Percentiles rank a stretch among this genome's conserved stretches.
phyloP scores from a whole-genome alignment of 2,329 filamentous ascomycete species.

The Chalaropsis ovoidea region DNA sequence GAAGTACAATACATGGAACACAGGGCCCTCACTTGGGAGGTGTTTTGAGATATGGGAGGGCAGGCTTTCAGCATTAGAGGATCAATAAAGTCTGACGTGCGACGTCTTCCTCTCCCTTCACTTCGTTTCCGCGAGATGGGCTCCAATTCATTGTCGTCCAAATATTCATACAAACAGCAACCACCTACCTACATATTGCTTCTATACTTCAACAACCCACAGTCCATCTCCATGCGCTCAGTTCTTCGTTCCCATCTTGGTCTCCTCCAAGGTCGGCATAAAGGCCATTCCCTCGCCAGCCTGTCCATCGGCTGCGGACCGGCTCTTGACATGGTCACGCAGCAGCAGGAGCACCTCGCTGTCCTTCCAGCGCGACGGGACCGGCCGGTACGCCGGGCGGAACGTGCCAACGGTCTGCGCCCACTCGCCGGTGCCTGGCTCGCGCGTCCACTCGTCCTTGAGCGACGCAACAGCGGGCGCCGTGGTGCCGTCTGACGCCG shows the following conservation, averaged over 20 bases:
- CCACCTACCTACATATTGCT: neutral
- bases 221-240: neutral
- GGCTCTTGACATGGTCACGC: slow-evolving; percentile 64
- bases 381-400: slow-evolving; percentile 83
- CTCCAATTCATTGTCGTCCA: slow-evolving; percentile 2
- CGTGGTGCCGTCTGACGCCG: slow-evolving; percentile 33
- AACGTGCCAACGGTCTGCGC: slow-evolving; percentile 92
- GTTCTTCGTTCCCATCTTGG: slow-evolving; percentile 17
- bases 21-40: neutral
- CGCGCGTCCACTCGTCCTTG: slow-evolving; percentile 31
- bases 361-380: slow-evolving; percentile 73
- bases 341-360: slow-evolving; percentile 70
- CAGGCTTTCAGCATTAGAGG: neutral
- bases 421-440: slow-evolving; percentile 63
- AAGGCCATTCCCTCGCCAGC: slow-evolving; percentile 44
- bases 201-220: neutral
- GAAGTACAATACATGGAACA: too few relatives aligned
- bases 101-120: neutral
- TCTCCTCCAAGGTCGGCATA: slow-evolving; percentile 41
- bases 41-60: neutral
- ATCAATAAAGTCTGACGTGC: neutral
- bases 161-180: neutral
- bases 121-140: neutral
- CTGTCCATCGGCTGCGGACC: slow-evolving; percentile 39
- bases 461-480: slow-evolving; percentile 23